These are phyloP conservation scores for Cercophora sp. DNA, from an alignment of 495 filamentous ascomycete species.

Conservation along the genomic window DNA sequence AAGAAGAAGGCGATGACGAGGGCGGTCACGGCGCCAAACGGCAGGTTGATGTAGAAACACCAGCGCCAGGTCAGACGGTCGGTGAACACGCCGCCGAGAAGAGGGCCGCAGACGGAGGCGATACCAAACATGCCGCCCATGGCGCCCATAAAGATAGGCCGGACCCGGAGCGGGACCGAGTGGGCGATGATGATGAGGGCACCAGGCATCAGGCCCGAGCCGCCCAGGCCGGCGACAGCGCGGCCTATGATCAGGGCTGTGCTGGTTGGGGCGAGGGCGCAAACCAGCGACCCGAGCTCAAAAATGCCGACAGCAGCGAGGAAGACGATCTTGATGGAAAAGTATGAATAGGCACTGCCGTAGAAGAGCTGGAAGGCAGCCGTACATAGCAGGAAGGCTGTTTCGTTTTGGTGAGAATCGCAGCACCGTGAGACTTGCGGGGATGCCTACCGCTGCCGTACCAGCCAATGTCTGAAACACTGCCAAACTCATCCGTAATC, in stretches of 20 bases:
- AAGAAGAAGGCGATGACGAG: slow-evolving; percentile 30
- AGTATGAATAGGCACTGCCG: slow-evolving; percentile 27
- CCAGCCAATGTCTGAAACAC: slow-evolving; percentile 42
- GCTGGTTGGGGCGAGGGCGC: slow-evolving; percentile 41
- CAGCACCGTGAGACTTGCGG: too few relatives aligned
- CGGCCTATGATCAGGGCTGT: slow-evolving; percentile 44
- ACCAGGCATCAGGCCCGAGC: slow-evolving; percentile 35
- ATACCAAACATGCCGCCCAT: slow-evolving; percentile 54
- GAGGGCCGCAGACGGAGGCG: slow-evolving; percentile 57
- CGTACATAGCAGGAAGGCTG: slow-evolving; percentile 2
- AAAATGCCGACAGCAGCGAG: slow-evolving; percentile 31
- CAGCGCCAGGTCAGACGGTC: slow-evolving; percentile 39
- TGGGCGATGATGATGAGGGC: slow-evolving; percentile 27
- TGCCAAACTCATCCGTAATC: slow-evolving; percentile 41
- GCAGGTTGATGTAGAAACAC: slow-evolving; percentile 48
- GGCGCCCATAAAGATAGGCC: slow-evolving; percentile 34
- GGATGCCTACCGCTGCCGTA: slow-evolving; percentile 32
- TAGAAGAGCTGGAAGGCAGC: slow-evolving; percentile 26
- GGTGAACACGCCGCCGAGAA: slow-evolving; percentile 49
- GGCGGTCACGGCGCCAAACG: slow-evolving; percentile 27
- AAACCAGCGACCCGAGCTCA: slow-evolving; percentile 42
- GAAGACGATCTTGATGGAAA: slow-evolving; percentile 35
- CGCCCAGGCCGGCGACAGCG: slow-evolving; percentile 40
- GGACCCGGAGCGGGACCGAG: slow-evolving; percentile 30
- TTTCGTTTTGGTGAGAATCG: too few relatives aligned